These are phyloP conservation scores for Penicillium alfredii DNA, from an alignment of 495 filamentous ascomycete genomes.

Conservation along the genomic window DNA sequence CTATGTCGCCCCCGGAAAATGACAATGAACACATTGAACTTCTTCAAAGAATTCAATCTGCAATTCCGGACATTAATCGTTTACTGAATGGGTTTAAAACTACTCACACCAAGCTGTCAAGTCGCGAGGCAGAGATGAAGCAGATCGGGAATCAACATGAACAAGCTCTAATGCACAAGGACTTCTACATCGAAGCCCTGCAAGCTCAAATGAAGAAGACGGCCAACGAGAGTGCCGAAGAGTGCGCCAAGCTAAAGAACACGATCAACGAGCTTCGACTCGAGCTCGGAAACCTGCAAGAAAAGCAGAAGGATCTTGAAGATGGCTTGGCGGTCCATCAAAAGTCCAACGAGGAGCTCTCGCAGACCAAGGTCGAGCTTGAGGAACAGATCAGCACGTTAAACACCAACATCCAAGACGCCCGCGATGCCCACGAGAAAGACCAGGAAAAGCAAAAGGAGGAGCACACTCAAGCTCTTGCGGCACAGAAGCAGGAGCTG, in stretches of 20 bases:
- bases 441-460: conserved; percentile 36
- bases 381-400: conserved; percentile 48
- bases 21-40: conserved; percentile 39
- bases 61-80: conserved; percentile 45
- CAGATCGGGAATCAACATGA: conserved; percentile 44
- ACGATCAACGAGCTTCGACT: conserved; percentile 45
- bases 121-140: conserved; percentile 41
- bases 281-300: conserved; percentile 54
- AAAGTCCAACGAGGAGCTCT: conserved; percentile 38
- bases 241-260: conserved; percentile 41
- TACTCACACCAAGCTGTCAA: conserved; percentile 38
- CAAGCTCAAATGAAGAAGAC: conserved; percentile 49
- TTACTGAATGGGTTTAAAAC: conserved; percentile 43
- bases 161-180: conserved; percentile 44
- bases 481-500: conserved; percentile 37
- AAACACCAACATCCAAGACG: conserved; percentile 41
- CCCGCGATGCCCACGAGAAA: conserved; percentile 30
- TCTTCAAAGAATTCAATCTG: conserved; percentile 42
- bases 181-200: conserved; percentile 48
- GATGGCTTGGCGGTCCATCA: conserved; percentile 35
- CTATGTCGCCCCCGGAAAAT: conserved; percentile 27
- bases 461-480: conserved; percentile 34
- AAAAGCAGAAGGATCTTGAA: conserved; percentile 48
- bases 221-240: conserved; percentile 44
- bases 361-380: conserved; percentile 32